phyloP scores from a whole-genome alignment of 1,284 basidiomycete species.

The Apiotrichum veenhuisii region DNA sequence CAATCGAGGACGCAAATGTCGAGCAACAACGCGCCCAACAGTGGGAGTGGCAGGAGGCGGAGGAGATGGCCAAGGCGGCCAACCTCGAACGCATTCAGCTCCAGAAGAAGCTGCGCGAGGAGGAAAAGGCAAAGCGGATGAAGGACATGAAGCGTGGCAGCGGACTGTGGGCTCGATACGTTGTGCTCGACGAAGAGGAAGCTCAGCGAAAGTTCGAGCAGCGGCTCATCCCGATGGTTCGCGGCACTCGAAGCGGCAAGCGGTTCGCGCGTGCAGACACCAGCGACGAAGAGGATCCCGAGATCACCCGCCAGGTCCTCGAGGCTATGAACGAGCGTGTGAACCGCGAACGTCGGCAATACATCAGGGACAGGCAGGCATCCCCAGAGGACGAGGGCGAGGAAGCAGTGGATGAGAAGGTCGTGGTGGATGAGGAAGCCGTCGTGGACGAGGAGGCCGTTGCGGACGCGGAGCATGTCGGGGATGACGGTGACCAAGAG shows the following conservation, averaged over 20 bases:
- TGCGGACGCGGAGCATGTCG: not conserved
- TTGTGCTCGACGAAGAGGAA: constrained; percentile 31
- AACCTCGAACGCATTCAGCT: not conserved
- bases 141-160: constrained; percentile 34
- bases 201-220: constrained; percentile 23
- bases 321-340: not conserved
- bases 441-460: not conserved
- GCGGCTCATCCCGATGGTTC: constrained; percentile 23
- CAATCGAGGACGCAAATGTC: constrained; percentile 16
- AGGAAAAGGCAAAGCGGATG: constrained; percentile 29
- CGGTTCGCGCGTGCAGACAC: not conserved
- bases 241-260: constrained; percentile 37
- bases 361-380: constrained; percentile 3
- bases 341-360: not conserved
- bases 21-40: constrained; percentile 30
- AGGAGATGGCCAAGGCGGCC: constrained; percentile 22
- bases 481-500: not conserved
- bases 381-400: constrained; percentile 3
- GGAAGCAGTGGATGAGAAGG: constrained; percentile 21
- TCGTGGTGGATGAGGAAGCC: constrained; percentile 3
- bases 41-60: constrained; percentile 23
- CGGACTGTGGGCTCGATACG: constrained; percentile 40
- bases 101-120: constrained; percentile 15
- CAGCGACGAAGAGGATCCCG: constrained; percentile 1
- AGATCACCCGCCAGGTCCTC: constrained; percentile 6